phyloP scores from a whole-genome alignment of 1,139 yeast species.

The Nematodospora anomalae region DNA sequence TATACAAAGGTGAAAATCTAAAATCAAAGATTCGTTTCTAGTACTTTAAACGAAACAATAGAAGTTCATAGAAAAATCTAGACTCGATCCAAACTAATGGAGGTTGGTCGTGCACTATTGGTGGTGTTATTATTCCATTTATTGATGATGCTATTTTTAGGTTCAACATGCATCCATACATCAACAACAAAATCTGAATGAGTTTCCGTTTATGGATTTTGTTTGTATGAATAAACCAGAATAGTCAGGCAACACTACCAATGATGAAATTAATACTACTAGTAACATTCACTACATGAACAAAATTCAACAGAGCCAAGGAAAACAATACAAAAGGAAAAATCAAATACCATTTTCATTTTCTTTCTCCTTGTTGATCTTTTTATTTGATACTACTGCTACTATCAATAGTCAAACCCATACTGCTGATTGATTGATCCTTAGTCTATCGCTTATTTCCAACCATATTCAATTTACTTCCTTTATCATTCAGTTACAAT shows the following conservation, averaged over 20 bases:
- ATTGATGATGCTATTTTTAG: not conserved
- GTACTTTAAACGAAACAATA: not conserved
- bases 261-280: not conserved
- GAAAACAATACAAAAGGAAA: not conserved
- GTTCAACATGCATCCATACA: not conserved
- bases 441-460: constrained; percentile 7
- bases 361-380: not conserved
- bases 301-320: not conserved
- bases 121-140: not conserved
- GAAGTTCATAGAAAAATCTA: not conserved
- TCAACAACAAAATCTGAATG: not conserved
- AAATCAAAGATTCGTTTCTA: constrained; percentile 41
- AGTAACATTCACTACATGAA: no score
- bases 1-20: constrained; percentile 41
- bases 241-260: not conserved
- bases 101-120: not conserved
- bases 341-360: no score
- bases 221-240: not conserved
- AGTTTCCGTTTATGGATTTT: not conserved
- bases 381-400: constrained; percentile 1
- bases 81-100: not conserved
- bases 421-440: not conserved
- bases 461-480: constrained; percentile 7
- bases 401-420: constrained; percentile 1
- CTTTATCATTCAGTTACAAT: constrained; percentile 5